Conservation (phyloP, 2,329 filamentous ascomycete species). For the Magnaporthiopsis incrustans region DNA sequence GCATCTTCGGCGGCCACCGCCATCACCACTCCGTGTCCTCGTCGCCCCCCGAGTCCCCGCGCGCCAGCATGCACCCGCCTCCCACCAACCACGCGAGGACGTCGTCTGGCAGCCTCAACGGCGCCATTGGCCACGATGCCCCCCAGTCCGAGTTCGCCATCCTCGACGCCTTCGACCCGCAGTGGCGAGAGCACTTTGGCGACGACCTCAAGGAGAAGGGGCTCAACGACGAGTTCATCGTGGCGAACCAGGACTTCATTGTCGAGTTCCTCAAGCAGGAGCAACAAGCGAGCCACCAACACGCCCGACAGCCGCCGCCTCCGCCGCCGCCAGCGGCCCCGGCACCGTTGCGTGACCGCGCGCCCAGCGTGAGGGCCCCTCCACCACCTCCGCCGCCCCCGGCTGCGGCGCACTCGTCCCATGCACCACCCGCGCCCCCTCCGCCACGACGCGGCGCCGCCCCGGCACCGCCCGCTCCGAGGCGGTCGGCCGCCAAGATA, state of each 20-base stretch:
- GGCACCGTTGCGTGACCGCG: slow-evolving; percentile 17
- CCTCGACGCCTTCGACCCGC: slow-evolving; percentile 55
- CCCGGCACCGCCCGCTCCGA: slow-evolving; percentile 50
- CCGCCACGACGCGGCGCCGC: slow-evolving; percentile 27
- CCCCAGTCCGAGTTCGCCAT: slow-evolving; percentile 49
- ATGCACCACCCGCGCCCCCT: slow-evolving; percentile 34
- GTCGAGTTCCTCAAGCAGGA: slow-evolving; percentile 55
- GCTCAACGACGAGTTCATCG: slow-evolving; percentile 58
- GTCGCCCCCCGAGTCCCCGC: slow-evolving; percentile 50
- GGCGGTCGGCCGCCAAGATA: slow-evolving; percentile 47
- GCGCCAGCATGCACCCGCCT: slow-evolving; percentile 27
- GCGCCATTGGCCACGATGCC: slow-evolving; percentile 15
- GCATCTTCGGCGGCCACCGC: slow-evolving; percentile 53
- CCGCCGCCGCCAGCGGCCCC: slow-evolving; percentile 16
- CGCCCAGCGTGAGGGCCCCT: slow-evolving; percentile 21
- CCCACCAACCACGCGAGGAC: slow-evolving; percentile 23
- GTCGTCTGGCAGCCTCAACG: slow-evolving; percentile 37
- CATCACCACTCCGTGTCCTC: slow-evolving; percentile 40
- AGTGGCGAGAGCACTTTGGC: slow-evolving; percentile 59
- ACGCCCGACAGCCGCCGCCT: slow-evolving; percentile 15
- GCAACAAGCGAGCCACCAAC: slow-evolving; percentile 22
- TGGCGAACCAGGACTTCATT: slow-evolving; percentile 61
- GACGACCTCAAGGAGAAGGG: slow-evolving; percentile 55
- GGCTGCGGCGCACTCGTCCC: slow-evolving; percentile 15
- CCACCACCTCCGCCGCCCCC: slow-evolving; percentile 23